Evolutionary conservation across 805 yeast species (phyloP), one percentile per base, ranked within the genome.

Genomic region (Ogataea dorogensis): DNA sequence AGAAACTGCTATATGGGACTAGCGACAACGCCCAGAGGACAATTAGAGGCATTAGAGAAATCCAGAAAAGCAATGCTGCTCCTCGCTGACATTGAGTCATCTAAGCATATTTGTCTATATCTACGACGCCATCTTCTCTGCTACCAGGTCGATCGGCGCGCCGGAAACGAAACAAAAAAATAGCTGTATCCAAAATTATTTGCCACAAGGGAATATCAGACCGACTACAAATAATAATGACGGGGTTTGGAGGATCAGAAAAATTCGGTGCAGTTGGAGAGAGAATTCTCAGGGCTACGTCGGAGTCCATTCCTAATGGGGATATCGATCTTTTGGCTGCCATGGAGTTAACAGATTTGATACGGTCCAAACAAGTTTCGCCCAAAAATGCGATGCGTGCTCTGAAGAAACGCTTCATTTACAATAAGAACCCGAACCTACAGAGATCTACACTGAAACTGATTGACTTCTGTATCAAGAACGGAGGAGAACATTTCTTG

Each of bases 281-380:
- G 31, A 75, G 81, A 48, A 77, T 89, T 24, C 75, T 72, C 36
- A 76, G 73, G 44, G 95, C 96, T 12, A 86, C 96, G 1, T 81
- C 89, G 24, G 95, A 87, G 58, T 67, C 85, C n/a, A 82, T 89
- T 29, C 97, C 97, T 5, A 78, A 82, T 53, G 97, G 97, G 2
- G 96, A 89, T 53, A 70, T 84, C 29, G 96, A 89, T 52, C 64
- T 83, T 40, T 70, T 71, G 2, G 40, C 43, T 19, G 88, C 91
- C 10, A 67, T 93, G 41, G 98, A 93, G 54, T 75, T 91, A 36
- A 83, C 95, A 33, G 98, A 93, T 58, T 56, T 79, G 26, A 86
- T 93, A 24, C 74, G 97, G 47, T 79, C 91, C 29, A 87, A 87
- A 53, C 77, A 81, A 41, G 77, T 87, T 7, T 71, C 80, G 1